phyloP scores from a whole-genome alignment of 306 rosid genomes.

The Gleditsia sinensis region DNA sequence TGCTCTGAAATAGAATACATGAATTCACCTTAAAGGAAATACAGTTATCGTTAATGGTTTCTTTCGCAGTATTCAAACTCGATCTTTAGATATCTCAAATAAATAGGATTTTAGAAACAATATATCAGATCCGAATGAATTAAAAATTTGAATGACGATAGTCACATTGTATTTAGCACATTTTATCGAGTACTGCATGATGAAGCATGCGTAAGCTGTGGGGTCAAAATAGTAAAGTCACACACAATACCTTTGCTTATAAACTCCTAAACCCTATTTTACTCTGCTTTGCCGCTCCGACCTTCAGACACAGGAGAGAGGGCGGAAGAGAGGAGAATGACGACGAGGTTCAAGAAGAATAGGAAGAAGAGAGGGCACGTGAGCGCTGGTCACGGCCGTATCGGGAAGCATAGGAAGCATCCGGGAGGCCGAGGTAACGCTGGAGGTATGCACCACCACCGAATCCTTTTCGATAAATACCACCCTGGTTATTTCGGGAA shows the following conservation, averaged over 20 bases:
- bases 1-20: no score
- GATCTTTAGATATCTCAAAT: no score
- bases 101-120: no score
- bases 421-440: constrained; percentile 41
- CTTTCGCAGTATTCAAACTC: no score
- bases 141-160: no score
- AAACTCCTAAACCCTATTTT: not conserved
- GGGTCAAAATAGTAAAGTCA: not conserved
- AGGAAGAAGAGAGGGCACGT: constrained; percentile 25
- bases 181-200: no score
- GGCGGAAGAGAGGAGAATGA: not conserved
- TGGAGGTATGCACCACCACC: constrained; percentile 47
- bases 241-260: no score
- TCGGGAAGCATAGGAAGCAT: constrained; percentile 37
- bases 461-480: constrained; percentile 44
- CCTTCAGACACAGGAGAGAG: not conserved
- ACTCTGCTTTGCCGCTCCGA: not conserved
- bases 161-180: no score
- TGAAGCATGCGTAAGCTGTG: no score
- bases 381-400: constrained; percentile 22
- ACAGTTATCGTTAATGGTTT: no score
- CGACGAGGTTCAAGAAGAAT: constrained; percentile 24
- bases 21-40: no score
- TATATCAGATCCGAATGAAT: no score
- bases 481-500: constrained; percentile 40